A percentile compares a stretch with the other conserved stretches of the same genome.
phyloP scores from a whole-genome alignment of 306 rosid genomes.

The Lagenaria siceraria region DNA sequence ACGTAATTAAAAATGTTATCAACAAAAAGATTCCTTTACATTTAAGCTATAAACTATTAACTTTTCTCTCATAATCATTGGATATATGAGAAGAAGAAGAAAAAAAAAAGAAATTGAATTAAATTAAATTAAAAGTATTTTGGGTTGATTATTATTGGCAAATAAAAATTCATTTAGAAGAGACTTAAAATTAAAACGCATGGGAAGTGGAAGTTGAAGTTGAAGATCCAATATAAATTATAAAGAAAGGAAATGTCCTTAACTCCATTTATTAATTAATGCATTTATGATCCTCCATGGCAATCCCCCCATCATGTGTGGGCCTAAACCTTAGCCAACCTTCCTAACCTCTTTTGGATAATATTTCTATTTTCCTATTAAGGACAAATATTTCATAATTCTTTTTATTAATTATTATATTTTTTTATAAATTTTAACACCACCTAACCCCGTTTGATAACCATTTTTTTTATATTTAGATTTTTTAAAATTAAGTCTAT shows the following conservation, averaged over 20 bases:
- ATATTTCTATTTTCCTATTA: background rate
- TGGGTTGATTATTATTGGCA: background rate
- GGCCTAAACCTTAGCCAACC: slow-evolving; percentile 17
- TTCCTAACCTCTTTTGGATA: background rate
- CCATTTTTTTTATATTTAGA: too few species aligned
- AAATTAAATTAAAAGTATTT: background rate
- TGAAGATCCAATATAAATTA: background rate
- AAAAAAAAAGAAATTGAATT: background rate
- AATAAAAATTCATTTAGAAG: background rate
- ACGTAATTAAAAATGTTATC: too few species aligned
- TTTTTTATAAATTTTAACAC: too few species aligned
- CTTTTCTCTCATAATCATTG: background rate
- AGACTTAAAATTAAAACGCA: background rate
- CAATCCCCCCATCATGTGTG: slow-evolving; percentile 57
- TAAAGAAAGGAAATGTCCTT: slow-evolving; percentile 2
- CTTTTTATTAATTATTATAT: too few species aligned
- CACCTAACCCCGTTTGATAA: too few species aligned
- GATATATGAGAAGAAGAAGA: background rate
- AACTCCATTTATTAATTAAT: slow-evolving; percentile 25
- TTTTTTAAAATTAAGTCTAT: too few species aligned
- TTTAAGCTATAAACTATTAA: background rate
- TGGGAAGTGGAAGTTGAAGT: background rate
- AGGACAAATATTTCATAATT: background rate
- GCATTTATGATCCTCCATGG: slow-evolving; percentile 21
- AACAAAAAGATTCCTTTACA: too few species aligned